Percentiles rank a stretch among this genome's conserved stretches.
phyloP scores from a whole-genome alignment of 2,329 filamentous ascomycete species.

The Coniochaeta sp. region DNA sequence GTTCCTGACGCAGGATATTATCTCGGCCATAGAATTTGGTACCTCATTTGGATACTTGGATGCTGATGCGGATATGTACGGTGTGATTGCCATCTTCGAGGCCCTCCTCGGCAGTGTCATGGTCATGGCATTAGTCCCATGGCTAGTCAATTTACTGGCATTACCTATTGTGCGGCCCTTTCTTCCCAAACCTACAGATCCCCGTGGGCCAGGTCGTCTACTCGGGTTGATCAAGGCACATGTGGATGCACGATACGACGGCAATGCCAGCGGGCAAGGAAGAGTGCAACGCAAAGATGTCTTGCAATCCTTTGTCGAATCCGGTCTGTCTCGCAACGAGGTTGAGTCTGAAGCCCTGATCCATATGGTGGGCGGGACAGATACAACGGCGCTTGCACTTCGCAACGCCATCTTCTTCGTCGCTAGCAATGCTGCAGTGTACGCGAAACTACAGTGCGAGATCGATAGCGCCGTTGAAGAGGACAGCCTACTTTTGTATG shows the following conservation, averaged over 20 bases:
- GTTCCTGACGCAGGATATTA: conserved; percentile 39
- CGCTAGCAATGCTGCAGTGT: conserved; percentile 3
- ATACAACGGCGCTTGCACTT: conserved; percentile 9
- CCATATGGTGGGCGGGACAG: conserved; percentile 10
- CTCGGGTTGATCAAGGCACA: conserved; percentile 12
- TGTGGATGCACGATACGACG: conserved; percentile 7
- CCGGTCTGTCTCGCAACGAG: conserved; percentile 5
- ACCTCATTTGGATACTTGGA: conserved; percentile 35
- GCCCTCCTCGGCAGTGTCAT: conserved; percentile 13
- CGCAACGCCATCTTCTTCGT: conserved; percentile 8
- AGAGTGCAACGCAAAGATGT: conserved; percentile 4
- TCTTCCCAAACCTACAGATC: conserved; percentile 9
- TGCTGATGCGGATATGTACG: conserved; percentile 31
- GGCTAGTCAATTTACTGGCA: conserved; percentile 5
- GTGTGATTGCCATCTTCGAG: conserved; percentile 26
- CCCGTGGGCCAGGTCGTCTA: conserved; percentile 8
- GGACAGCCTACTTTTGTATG: not conserved
- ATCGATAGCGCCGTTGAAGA: conserved; percentile 5
- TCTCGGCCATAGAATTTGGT: conserved; percentile 36
- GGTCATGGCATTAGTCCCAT: conserved; percentile 6
- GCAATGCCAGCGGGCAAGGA: not conserved
- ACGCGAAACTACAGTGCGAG: conserved; percentile 6
- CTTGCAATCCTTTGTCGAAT: conserved; percentile 9
- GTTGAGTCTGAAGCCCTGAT: conserved; percentile 9
- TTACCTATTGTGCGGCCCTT: conserved; percentile 3